Base-by-base conservation (phyloP, 768 basidiomycete genomes). In the Podaxis sp. region DNA sequence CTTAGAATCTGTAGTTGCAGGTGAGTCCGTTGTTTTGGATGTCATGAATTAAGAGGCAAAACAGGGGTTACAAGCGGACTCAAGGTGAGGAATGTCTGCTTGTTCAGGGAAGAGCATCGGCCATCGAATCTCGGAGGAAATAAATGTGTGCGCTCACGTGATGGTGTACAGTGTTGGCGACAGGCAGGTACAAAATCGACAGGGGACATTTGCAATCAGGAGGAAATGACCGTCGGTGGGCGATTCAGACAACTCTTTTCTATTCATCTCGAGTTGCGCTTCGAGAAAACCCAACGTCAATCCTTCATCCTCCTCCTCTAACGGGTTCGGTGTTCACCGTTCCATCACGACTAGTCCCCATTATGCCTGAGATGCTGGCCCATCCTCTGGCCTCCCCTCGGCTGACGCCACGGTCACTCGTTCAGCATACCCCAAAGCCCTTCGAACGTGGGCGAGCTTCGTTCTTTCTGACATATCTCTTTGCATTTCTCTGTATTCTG, bases 401-500 rank as follows among this genome's bases (percentile, higher is more conserved):
- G 5, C 19, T 38, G 22, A 40, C 12, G 54, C 54, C 22, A 7
- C 54, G 40, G 54, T 19, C n/a, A 55, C 15, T 55, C 36, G 4
- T 22, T 37, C 33, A 43, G 12, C 27, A 25, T 7, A 52, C 17
- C 33, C 19, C 24, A 46, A 46, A 19, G 19, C 13, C 24, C 2
- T 38, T 24, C 11, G n/a, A 43, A 24, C 58, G 13, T 25, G 49
- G 6, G 24, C 15, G 8, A 40, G 4, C 15, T 33, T 37, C 49
- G 11, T 15, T 36, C 41, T 55, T 9, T 9, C 6, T 55, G 9
- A n/a, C 12, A 33, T 38, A 54, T 56, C 38, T 55, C 36, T 51
- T 36, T 29, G 24, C 37, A 19, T 57, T 66, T 64, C 40, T 64
- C 41, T 46, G 49, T 61, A 17, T 70, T 51, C 43, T 65, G 40